Evolutionary conservation across 2,329 filamentous ascomycete species (phyloP).

Genomic region (Fusarium bulbicola): DNA sequence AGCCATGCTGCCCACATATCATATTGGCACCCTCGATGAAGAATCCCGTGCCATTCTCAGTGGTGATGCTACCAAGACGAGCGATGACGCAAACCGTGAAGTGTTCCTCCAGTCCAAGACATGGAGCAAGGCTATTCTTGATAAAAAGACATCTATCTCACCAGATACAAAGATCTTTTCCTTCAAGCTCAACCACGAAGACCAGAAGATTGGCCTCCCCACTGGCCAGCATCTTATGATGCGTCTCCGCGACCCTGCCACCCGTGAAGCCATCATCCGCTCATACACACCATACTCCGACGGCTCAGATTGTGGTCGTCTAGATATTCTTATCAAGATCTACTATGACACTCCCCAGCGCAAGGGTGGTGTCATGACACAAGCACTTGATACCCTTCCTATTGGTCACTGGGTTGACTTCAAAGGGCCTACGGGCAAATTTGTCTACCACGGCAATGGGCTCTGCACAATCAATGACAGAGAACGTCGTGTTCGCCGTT

Average conservation of each 20-base stretch:
- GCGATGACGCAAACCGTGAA: slow-evolving; percentile 56
- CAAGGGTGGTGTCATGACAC: slow-evolving; percentile 82
- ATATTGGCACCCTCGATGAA: slow-evolving; percentile 80
- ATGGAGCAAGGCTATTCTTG: slow-evolving; percentile 79
- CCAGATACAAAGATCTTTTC: slow-evolving; percentile 83
- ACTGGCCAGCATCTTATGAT: slow-evolving; percentile 90
- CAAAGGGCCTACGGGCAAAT: slow-evolving; percentile 88
- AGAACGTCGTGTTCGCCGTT: slow-evolving; percentile 66
- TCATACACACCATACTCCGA: slow-evolving; percentile 88
- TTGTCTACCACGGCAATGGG: slow-evolving; percentile 79
- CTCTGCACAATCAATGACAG: slow-evolving; percentile 67
- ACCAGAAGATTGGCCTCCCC: slow-evolving; percentile 78
- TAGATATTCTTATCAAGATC: slow-evolving; percentile 84
- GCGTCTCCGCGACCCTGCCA: slow-evolving; percentile 76
- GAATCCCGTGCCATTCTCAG: slow-evolving; percentile 63
- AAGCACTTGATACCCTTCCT: slow-evolving; percentile 77
- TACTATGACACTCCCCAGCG: slow-evolving; percentile 70
- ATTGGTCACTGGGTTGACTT: slow-evolving; percentile 80
- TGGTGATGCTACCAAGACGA: slow-evolving; percentile 47
- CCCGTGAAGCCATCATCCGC: slow-evolving; percentile 78
- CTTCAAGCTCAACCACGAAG: slow-evolving; percentile 77
- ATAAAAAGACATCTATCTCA: slow-evolving; percentile 75
- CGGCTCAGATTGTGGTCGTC: slow-evolving; percentile 63
- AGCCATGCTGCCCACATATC: slow-evolving; percentile 85
- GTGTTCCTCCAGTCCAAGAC: slow-evolving; percentile 75